Base-by-base conservation (phyloP, 352 stramenopile species). In the Phytophthora idaei region DNA sequence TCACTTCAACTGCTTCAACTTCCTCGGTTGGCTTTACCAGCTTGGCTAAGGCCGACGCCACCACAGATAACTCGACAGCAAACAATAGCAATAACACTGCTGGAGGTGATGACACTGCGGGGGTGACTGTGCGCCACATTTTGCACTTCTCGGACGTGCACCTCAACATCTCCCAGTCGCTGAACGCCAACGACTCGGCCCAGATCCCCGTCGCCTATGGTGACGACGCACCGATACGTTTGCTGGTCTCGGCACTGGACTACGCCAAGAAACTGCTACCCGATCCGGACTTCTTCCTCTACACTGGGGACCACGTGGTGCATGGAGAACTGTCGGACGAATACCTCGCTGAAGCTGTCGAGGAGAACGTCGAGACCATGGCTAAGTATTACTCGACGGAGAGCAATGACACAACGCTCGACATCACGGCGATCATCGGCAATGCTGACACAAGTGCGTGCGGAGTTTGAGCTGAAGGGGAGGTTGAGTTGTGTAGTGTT, bases 131-230 rank as follows among this genome's bases (percentile, higher is more conserved):
- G 15, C 55, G 60, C 14, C 69, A 82, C 39, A 93, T 94, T 63
- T 71, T 94, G 57, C 83, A 94, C 71, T 92, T 93, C 53, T 92
- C 84, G 15, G 86, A 94, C 52, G 84, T 93, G 12, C 83, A 94
- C 44, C 66, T 94, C 34, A 92, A 93, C 57, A 71, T 90, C 31
- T 90, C 84, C n/a, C 12, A 59, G 15, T 74, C 73, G 11, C 54
- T 88, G 7, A 67, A 83, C 49, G 69, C 53, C 5, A 56, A 29
- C 7, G 75, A 90, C 14, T 83, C 79, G 27, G 72, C 71, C 4
- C 27, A 52, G n/a, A 69, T 86, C 29, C 75, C 73, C 0, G 58
- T 73, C 28, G 65, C 48, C 15, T 90, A 92, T 46, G 71, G 70
- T 27, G 50, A 71, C 28, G 82, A 92, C 47, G 69, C 81, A 10